Conservation (phyloP, 2,329 filamentous ascomycete genomes). For the Ophiostoma sp. region DNA sequence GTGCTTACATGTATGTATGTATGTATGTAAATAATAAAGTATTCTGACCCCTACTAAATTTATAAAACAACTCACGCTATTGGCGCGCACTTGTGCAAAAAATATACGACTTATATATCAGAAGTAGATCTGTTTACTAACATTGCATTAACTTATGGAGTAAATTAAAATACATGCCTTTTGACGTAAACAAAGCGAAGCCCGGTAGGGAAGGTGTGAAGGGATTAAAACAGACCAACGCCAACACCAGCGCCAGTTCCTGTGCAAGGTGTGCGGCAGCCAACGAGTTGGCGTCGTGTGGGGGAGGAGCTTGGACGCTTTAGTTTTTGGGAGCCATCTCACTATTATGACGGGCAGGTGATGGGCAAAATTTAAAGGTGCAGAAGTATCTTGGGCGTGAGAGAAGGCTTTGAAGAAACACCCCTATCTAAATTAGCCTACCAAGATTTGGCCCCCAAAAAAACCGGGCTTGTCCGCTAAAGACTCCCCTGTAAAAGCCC, state of each 20-base stretch:
- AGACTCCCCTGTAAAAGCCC: not conserved
- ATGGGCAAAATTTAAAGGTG: not conserved
- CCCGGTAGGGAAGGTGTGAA: conserved; percentile 4
- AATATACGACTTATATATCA: too few relatives aligned
- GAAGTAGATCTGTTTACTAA: too few relatives aligned
- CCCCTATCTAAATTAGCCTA: conserved; percentile 16
- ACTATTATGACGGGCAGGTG: conserved; percentile 12
- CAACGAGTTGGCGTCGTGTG: not conserved
- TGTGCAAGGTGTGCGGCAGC: not conserved
- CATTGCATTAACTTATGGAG: not conserved
- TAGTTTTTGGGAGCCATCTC: not conserved
- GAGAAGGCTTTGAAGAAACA: not conserved
- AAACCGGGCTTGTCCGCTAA: conserved; percentile 8
- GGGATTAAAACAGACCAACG: not conserved
- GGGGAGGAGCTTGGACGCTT: not conserved
- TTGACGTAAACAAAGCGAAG: not conserved
- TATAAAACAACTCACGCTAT: too few relatives aligned
- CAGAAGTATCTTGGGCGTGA: not conserved
- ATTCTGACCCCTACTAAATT: too few relatives aligned
- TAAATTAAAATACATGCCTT: not conserved
- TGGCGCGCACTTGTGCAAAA: too few relatives aligned
- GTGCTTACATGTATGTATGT: not conserved
- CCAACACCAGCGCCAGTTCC: conserved; percentile 2
- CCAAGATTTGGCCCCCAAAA: not conserved
- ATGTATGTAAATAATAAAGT: too few relatives aligned